Base-by-base conservation (phyloP, 148 eudicot genomes). In the Vaccinium corymbosum region DNA sequence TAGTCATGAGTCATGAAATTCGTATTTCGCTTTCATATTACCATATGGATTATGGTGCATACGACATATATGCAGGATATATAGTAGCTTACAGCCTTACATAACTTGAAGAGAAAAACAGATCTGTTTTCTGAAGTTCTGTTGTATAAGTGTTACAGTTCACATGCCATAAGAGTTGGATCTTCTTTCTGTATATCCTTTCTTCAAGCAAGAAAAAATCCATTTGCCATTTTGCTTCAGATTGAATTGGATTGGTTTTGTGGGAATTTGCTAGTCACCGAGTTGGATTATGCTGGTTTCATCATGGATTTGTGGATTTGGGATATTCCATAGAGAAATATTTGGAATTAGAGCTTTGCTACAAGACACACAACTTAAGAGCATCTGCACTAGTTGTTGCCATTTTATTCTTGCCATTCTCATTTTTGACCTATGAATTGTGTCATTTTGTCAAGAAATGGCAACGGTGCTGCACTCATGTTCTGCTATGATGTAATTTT, bases 1-100 rank as follows among this genome's bases (percentile, higher is more conserved):
- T 90, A 89, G 83, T 79, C 80, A 72, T 66, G 85, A 79, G 59
- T 16, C 53, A n/a, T 46, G 19, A 55, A 57, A 52, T 0, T 10
- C 3, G 15, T n/a, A 42, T 35, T 55, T 17, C n/a, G 20, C 6
- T 32, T 35, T 72, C 42, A 57, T 29, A 46, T 17, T 27, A 46
- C 7, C 35, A 13, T 38, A 17, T 2, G 14, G 11, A 52, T 52
- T 52, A 52, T 66, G 16, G 72, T 66, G 72, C 35, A 10, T 64
- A 64, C 32, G 64, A 59, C 6, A 25, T 22, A 59, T 59, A 25
- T 25, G 3, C 71, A 1, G 35, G 25, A 51, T 51, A 51, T 51
- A 51, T 25, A 11, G 71, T 10, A 22, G 32, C n/a, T 56, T 59
- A 22, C 15, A 64, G 10, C 14, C n/a, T 56, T 59, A 22, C 32